Percentiles rank a stretch among this genome's conserved stretches.
Evolutionary conservation across 2,329 filamentous ascomycete genomes (phyloP).

Genomic region (Microdochium bolleyi): DNA sequence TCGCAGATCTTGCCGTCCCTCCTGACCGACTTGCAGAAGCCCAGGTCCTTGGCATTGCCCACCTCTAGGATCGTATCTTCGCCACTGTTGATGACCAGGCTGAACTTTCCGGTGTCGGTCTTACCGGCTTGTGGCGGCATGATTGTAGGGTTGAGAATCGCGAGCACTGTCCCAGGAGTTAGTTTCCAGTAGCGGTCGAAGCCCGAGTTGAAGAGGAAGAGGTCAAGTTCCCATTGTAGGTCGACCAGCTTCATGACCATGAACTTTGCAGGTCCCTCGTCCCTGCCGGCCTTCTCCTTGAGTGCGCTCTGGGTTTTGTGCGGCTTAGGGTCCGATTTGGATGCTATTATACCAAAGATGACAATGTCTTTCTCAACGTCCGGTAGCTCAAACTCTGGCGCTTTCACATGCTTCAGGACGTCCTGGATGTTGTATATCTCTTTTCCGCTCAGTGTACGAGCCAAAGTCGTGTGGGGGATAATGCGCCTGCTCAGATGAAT

Average conservation of each 20-base stretch:
- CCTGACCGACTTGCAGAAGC: slow-evolving; percentile 77
- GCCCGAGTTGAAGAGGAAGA: slow-evolving; percentile 85
- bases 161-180: slow-evolving; percentile 82
- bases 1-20: slow-evolving; percentile 77
- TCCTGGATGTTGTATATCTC: slow-evolving; percentile 73
- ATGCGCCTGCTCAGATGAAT: slow-evolving; percentile 77
- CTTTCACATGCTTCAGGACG: slow-evolving; percentile 71
- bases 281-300: slow-evolving; percentile 40
- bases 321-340: slow-evolving; percentile 72
- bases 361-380: slow-evolving; percentile 83
- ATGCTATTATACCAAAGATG: slow-evolving; percentile 78
- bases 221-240: slow-evolving; percentile 80
- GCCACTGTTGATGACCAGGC: slow-evolving; percentile 74
- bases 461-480: slow-evolving; percentile 72
- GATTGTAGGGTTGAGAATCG: slow-evolving; percentile 83
- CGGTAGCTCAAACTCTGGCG: slow-evolving; percentile 74
- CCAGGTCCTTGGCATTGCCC: slow-evolving; percentile 75
- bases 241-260: slow-evolving; percentile 88
- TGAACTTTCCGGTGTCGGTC: slow-evolving; percentile 75
- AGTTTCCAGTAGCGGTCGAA: slow-evolving; percentile 93
- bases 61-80: slow-evolving; percentile 88
- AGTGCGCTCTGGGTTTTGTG: slow-evolving; percentile 42
- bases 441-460: slow-evolving; percentile 70
- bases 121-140: slow-evolving; percentile 77
- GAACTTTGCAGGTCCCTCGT: slow-evolving; percentile 66